Conservation (phyloP, 352 stramenopile species). For the Pythium apleroticum region DNA sequence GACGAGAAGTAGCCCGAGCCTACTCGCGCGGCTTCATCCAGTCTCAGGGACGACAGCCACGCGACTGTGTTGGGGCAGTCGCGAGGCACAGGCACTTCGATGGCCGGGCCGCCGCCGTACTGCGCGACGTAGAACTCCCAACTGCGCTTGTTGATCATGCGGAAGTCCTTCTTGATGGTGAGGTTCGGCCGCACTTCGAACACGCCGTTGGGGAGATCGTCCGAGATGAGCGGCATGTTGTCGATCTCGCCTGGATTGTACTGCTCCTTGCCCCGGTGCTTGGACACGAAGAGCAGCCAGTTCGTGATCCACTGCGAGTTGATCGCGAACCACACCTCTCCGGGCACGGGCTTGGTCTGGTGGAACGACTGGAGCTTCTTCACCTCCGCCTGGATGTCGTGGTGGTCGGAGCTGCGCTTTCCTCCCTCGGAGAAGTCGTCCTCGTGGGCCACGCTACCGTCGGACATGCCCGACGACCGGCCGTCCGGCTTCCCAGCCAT, state of each 20-base stretch:
- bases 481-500: conserved; percentile 35
- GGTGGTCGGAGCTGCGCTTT: conserved; percentile 34
- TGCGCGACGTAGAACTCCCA: conserved; percentile 73
- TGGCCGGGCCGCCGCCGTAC: conserved; percentile 69
- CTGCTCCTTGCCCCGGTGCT: conserved; percentile 58
- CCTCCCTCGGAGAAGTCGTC: conserved; percentile 60
- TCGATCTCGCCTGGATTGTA: conserved; percentile 61
- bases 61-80: conserved; percentile 50
- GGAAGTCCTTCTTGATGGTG: conserved; percentile 71
- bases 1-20: conserved; percentile 53
- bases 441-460: conserved; percentile 59
- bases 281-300: conserved; percentile 77
- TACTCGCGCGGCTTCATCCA: conserved; percentile 56
- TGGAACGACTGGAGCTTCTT: conserved; percentile 64
- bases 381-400: conserved; percentile 67
- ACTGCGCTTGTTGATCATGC: conserved; percentile 79
- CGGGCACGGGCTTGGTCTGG: conserved; percentile 51
- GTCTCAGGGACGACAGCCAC: conserved; percentile 52
- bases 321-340: conserved; percentile 73
- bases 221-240: conserved; percentile 76
- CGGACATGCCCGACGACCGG: conserved; percentile 47
- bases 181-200: conserved; percentile 63
- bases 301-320: conserved; percentile 61
- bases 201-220: conserved; percentile 61
- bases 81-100: conserved; percentile 61